These are phyloP conservation scores for Tetrapisispora pingtungensis DNA, from an alignment of 805 yeast genomes.

Conservation along the genomic window DNA sequence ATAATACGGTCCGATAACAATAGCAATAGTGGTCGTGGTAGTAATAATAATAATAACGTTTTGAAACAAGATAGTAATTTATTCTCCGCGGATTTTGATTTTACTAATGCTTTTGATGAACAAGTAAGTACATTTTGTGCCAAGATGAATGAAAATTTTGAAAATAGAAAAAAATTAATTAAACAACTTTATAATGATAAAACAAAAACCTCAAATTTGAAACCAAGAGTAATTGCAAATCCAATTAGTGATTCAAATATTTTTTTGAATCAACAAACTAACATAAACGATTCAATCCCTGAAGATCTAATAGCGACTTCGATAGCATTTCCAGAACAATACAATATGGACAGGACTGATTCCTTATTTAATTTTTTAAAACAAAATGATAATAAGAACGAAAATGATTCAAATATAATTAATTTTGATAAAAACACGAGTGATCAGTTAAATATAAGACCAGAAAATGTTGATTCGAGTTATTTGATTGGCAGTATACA, in stretches of 20 bases:
- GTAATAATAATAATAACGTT: not conserved
- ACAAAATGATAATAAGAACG: not conserved
- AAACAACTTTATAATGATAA: not conserved
- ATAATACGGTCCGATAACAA: too few species aligned
- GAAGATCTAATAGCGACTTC: slow-evolving; percentile 20
- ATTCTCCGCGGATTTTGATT: slow-evolving; percentile 26
- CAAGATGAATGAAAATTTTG: slow-evolving; percentile 36
- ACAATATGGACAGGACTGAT: not conserved
- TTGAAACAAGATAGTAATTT: slow-evolving; percentile 7
- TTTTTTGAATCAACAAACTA: too few species aligned
- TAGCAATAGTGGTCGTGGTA: not conserved
- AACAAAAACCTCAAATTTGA: not conserved
- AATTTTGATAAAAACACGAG: too few species aligned
- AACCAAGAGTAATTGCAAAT: not conserved
- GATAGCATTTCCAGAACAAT: slow-evolving; percentile 26
- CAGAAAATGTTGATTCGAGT: too few species aligned
- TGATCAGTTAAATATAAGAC: too few species aligned
- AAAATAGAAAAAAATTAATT: not conserved
- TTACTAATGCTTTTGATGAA: slow-evolving; percentile 48
- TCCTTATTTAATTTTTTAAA: not conserved
- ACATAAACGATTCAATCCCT: not conserved
- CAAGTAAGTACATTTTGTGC: slow-evolving; percentile 68
- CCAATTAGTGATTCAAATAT: not conserved
- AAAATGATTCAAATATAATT: too few species aligned
- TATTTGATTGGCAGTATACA: too few species aligned